Evolutionary conservation across 1,139 yeast genomes (phyloP).

Genomic region (Entelexis sorbosivorans): DNA sequence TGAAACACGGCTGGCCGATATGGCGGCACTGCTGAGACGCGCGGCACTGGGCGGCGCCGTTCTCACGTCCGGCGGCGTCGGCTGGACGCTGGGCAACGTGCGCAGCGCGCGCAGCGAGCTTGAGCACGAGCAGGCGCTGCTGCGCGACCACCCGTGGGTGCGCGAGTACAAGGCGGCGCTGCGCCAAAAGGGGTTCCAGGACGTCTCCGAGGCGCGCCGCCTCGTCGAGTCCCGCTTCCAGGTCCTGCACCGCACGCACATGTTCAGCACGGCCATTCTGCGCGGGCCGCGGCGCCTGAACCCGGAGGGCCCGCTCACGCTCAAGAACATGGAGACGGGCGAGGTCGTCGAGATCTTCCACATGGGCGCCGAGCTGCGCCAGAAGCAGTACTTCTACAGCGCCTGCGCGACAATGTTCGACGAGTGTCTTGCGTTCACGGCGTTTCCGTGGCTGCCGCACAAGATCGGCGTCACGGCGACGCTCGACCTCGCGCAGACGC

Average conservation of each 20-base stretch:
- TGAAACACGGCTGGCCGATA: too few relatives aligned
- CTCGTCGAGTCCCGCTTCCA: conserved; percentile 5
- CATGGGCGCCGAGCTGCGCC: conserved; percentile 16
- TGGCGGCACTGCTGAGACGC: background rate
- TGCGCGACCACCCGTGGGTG: conserved; percentile 10
- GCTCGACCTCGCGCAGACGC: conserved; percentile 41
- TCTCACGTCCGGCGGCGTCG: conserved; percentile 3
- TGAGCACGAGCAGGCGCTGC: conserved; percentile 2
- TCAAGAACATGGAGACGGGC: conserved; percentile 11
- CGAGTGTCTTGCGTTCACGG: conserved; percentile 77
- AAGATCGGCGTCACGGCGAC: conserved; percentile 82
- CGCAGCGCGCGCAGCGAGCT: background rate
- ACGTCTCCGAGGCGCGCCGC: background rate
- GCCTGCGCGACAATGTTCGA: conserved; percentile 70
- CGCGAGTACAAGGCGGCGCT: background rate
- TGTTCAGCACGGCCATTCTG: conserved; percentile 20
- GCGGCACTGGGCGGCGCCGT: conserved; percentile 4
- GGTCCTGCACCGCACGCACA: conserved; percentile 17
- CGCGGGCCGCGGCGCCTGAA: conserved; percentile 10
- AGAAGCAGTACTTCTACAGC: conserved; percentile 35
- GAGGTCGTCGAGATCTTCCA: conserved; percentile 15
- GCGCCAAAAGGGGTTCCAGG: conserved; percentile 9
- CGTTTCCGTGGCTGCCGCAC: conserved; percentile 69
- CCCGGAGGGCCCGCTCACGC: conserved; percentile 15
- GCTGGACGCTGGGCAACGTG: conserved; percentile 13